Percentiles rank a stretch among this genome's conserved stretches.
Evolutionary conservation across 176 grass and related monocot genomes (phyloP).

Genomic region (Oryza rufipogon): DNA sequence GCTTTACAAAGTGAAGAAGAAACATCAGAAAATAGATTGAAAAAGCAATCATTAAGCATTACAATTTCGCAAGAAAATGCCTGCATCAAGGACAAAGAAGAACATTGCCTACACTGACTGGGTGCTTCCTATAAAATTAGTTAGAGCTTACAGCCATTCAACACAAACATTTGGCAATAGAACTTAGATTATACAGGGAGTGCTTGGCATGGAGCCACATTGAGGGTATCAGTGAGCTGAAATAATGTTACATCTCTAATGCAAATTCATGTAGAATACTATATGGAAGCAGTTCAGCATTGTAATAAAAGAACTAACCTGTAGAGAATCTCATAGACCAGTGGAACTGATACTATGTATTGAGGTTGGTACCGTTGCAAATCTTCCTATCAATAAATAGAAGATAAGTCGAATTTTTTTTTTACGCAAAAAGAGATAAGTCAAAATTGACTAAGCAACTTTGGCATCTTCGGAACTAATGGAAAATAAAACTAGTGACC

Average conservation of each 20-base stretch:
- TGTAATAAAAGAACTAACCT: constrained; percentile 56
- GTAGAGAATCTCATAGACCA: constrained; percentile 97
- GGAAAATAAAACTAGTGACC: constrained; percentile 37
- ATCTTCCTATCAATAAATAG: constrained; percentile 84
- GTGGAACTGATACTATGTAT: constrained; percentile 80
- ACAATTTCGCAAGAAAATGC: not conserved
- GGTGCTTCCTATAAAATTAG: not conserved
- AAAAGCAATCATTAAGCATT: not conserved
- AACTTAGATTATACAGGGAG: not conserved
- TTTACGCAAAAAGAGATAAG: not conserved
- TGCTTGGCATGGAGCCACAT: not conserved
- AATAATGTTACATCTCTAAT: constrained; percentile 15
- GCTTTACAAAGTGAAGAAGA: constrained; percentile 57
- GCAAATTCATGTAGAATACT: not conserved
- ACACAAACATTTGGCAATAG: not conserved
- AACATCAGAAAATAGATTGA: constrained; percentile 31
- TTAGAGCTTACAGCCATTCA: constrained; percentile 1
- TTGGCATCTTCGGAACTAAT: constrained; percentile 43
- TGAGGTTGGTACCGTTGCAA: constrained; percentile 89
- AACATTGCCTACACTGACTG: not conserved
- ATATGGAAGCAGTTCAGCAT: constrained; percentile 21
- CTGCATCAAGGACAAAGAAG: not conserved
- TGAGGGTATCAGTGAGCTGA: constrained; percentile 22
- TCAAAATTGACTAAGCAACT: constrained; percentile 55
- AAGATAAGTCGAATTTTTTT: constrained; percentile 44